A percentile compares a stretch with the other conserved stretches of the same genome.
phyloP scores from a whole-genome alignment of 306 rosid species.

The Quercus aquifolioides region DNA sequence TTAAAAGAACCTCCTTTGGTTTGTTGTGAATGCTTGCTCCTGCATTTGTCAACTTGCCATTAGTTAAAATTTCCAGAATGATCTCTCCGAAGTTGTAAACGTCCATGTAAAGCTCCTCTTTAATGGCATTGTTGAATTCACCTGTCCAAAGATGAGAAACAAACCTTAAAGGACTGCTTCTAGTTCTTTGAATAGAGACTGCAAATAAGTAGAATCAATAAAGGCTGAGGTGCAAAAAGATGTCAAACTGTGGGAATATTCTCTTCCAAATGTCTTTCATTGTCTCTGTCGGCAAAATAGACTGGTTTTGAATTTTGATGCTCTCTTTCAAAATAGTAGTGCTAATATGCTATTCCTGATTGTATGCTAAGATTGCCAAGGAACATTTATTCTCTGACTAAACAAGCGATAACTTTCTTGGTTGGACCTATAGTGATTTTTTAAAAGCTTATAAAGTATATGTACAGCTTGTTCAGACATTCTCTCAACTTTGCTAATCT shows the following conservation, averaged over 20 bases:
- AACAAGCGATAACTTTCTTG: background rate
- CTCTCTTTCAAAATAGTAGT: background rate
- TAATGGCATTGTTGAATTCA: constrained; percentile 41
- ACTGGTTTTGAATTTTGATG: background rate
- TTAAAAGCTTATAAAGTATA: background rate
- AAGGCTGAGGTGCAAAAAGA: background rate
- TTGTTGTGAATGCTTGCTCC: constrained; percentile 54
- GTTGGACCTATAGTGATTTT: background rate
- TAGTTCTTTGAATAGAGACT: background rate
- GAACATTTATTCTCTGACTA: background rate
- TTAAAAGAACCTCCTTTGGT: constrained; percentile 48
- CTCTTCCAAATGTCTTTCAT: background rate
- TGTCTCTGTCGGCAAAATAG: background rate
- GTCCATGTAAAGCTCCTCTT: constrained; percentile 70
- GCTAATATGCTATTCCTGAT: background rate
- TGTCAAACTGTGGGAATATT: background rate
- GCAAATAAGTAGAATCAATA: background rate
- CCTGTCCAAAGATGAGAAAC: constrained; percentile 28
- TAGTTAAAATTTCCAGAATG: constrained; percentile 57
- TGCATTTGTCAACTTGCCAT: constrained; percentile 55
- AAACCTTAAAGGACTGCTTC: background rate
- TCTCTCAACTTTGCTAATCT: background rate
- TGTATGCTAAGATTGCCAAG: background rate
- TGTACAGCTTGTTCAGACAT: background rate
- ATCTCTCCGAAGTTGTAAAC: constrained; percentile 74